Conservation (phyloP, 192 early-diverging fungal species). For the Dissophora globulifera region DNA sequence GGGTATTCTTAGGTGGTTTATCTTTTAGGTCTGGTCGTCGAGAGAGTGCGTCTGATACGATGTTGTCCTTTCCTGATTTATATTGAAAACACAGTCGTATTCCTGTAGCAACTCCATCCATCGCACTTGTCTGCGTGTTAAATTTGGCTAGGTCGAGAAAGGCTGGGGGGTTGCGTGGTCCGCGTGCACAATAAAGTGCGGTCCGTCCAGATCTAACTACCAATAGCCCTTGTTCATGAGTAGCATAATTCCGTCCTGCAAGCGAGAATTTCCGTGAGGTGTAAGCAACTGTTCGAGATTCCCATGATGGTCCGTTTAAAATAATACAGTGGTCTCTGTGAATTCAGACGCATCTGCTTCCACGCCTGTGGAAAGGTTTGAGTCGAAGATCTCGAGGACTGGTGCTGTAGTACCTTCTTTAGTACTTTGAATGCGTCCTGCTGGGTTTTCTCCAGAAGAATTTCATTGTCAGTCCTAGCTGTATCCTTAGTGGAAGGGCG, state of each 20-base stretch:
- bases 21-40: constrained; percentile 22
- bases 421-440: constrained; percentile 40
- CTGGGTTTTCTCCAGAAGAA: constrained; percentile 3
- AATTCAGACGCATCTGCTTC: constrained; percentile 55
- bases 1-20: background rate
- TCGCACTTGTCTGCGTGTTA: constrained; percentile 8
- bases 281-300: constrained; percentile 41
- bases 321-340: constrained; percentile 52
- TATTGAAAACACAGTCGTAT: constrained; percentile 36
- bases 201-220: constrained; percentile 53
- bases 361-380: constrained; percentile 15
- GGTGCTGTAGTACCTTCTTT: constrained; percentile 22
- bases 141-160: constrained; percentile 51
- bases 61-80: constrained; percentile 27
- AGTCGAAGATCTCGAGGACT: constrained; percentile 43
- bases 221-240: constrained; percentile 54
- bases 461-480: no score
- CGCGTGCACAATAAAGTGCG: constrained; percentile 36
- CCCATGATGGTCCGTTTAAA: constrained; percentile 30
- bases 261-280: constrained; percentile 34
- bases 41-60: constrained; percentile 48
- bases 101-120: constrained; percentile 34
- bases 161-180: constrained; percentile 55
- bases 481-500: no score
- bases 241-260: constrained; percentile 42